A percentile compares a stretch with the other conserved stretches of the same genome.
Evolutionary conservation across 306 rosid genomes (phyloP).

Genomic region (Canavalia gladiata): DNA sequence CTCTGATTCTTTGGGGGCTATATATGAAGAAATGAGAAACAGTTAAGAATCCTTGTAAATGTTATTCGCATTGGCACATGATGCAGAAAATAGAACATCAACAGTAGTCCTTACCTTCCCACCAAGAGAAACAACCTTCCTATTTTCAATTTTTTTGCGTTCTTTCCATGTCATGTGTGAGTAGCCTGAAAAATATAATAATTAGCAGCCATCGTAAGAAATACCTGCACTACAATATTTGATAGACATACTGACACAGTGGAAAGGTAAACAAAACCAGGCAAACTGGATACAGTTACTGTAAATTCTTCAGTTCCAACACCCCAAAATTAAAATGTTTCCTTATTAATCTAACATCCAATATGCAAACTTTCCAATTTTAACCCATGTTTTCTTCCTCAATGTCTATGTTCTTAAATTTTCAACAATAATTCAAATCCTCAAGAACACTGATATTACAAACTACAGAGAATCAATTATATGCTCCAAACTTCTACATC

Average conservation of each 20-base stretch:
- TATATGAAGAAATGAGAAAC: conserved; percentile 37
- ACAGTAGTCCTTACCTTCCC: conserved; percentile 71
- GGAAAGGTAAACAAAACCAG: background rate
- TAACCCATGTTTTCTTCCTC: background rate
- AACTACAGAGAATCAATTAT: background rate
- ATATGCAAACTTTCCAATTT: background rate
- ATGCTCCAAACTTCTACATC: conserved; percentile 15
- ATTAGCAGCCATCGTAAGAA: conserved; percentile 39
- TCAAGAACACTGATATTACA: background rate
- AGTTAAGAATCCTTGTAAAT: background rate
- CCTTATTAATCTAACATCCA: conserved; percentile 4
- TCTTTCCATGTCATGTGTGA: conserved; percentile 90
- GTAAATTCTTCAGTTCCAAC: conserved; percentile 12
- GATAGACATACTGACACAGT: background rate
- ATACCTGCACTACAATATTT: conserved; percentile 1
- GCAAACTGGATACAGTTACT: conserved; percentile 1
- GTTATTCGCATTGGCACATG: background rate
- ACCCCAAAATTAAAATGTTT: conserved; percentile 1
- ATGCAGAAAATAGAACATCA: conserved; percentile 38
- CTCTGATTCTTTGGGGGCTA: conserved; percentile 74
- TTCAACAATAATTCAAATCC: conserved; percentile 1
- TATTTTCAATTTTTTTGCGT: conserved; percentile 74
- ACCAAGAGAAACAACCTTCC: conserved; percentile 78
- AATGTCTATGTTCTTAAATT: background rate
- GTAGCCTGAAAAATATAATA: conserved; percentile 57